Base-by-base conservation (phyloP, 1,139 yeast species). In the Yamadazyma diddensiae region DNA sequence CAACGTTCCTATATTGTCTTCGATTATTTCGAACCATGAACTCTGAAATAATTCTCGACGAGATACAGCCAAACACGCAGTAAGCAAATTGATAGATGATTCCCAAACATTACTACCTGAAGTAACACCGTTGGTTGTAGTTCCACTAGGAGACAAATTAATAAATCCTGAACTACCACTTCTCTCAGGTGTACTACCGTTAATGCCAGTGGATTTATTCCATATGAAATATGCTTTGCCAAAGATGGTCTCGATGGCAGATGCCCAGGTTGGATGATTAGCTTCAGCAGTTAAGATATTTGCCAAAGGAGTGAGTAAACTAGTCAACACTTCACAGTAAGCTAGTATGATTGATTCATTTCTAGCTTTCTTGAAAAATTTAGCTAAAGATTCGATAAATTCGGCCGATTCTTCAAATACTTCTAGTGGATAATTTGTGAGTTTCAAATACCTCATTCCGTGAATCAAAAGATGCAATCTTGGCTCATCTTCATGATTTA, bases 211-310 rank as follows among this genome's bases (percentile, higher is more conserved):
- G 7, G 42, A 36, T 28, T 47, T 49, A 27, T 48, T 49, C 72
- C 72, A 67, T 17, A 68, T 55, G 21, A 51, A 49, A 20, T 46
- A 45, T 2, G 82, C 77, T 37, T 73, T 73, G 10, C 71, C 57
- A 52, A 74, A 82, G 2, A 88, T 74, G 13, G 65, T 59, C 21
- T 74, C 75, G 34, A 87, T 74, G 0, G 96, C 94, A 31, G 79
- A 84, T 0, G 82, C 81, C 99, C 98, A 94, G 1, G 84, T 79
- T 3, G 98, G 98, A 55, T 88, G 95, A 50, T 94, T 92, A 1
- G 88, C 88, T 54, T 94, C 99, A 0, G 97, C 98, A 0, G 97
- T 86, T 21, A 90, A 70, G 2, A 77, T 70, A 13, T 87, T 94
- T 0, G 97, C 95, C 25, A 92, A 60, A 0, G 97, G 95, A 27